Base-by-base conservation (phyloP, 1,139 yeast species). In the Suhomyces coccinellae region DNA sequence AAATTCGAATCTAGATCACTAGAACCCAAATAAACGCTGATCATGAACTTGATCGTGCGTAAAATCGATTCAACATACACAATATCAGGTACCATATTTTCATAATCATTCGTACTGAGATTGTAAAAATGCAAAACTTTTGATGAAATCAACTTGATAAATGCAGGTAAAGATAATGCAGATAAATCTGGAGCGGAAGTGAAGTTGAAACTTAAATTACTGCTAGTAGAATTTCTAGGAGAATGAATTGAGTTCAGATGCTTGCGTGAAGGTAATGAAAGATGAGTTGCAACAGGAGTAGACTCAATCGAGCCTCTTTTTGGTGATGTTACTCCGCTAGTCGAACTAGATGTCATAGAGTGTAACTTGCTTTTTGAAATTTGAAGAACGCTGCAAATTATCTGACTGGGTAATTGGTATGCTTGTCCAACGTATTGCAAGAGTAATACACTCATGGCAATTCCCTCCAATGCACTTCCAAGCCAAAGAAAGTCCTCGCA, bases 401-500 rank as follows among this genome's bases (percentile, higher is more conserved):
- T 42, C 34, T 47, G 57, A 34, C 42, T 73, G 1, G 93, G 91
- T 32, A 89, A 65, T 43, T 81, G 83, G 49, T 78, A 82, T 0
- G 86, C 76, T 1, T 77, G 71, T 27, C 81, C 82, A 14, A 85
- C 62, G 53, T 75, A 82, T 12, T 84, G 75, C 36, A 88, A 68
- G 43, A 90, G 63, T 8, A 86, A 65, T 34, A 86, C 63, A 51
- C 88, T 78, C 1, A 87, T 80, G 0, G 86, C 86, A 10, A 90
- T 68, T 0, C 95, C 90, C 56, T 90, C 97, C 16, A 91, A 61
- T 0, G 97, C 83, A 36, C 93, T 85, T 0, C 85, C 98, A 24
- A 88, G 73, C 99, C 99, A 93, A 16, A 93, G 68, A 56, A 79
- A 79, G 62, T 93, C 99, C 41, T 83, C 83, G 1, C 84, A 73